phyloP scores from a whole-genome alignment of 108 stramenopile species.

The Chaetoceros muelleri region DNA sequence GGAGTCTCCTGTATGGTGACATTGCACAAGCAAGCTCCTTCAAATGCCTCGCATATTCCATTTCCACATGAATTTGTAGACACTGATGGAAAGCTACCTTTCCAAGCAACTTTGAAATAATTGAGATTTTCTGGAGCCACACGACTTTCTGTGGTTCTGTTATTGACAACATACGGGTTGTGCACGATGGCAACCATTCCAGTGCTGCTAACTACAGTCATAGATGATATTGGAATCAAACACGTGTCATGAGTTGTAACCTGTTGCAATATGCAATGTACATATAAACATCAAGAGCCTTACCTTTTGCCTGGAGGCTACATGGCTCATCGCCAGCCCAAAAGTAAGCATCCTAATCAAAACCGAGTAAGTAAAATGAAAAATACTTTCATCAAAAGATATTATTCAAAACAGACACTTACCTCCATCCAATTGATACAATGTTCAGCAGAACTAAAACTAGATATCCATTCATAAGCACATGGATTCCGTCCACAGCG shows the following conservation, averaged over 20 bases:
- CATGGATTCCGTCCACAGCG: background rate
- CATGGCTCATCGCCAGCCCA: background rate
- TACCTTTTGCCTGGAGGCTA: background rate
- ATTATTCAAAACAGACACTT: too few species aligned
- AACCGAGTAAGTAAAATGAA: background rate
- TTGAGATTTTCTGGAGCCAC: background rate
- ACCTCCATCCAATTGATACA: too few species aligned
- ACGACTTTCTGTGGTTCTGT: conserved; percentile 2
- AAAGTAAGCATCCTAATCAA: background rate
- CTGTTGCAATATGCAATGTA: background rate
- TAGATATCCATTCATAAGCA: background rate
- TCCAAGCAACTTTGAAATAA: conserved; percentile 12
- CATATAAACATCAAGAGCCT: background rate
- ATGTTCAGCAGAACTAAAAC: too few species aligned
- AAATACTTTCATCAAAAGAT: background rate
- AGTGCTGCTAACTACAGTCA: background rate
- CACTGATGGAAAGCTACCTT: conserved; percentile 5
- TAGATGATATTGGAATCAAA: background rate
- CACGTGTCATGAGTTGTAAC: background rate
- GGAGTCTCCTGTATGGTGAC: conserved; percentile 20
- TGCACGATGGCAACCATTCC: background rate
- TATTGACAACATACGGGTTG: conserved; percentile 3
- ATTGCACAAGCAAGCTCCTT: conserved; percentile 31
- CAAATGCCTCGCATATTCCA: background rate
- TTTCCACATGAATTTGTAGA: conserved; percentile 8